phyloP scores from a whole-genome alignment of 768 basidiomycete genomes.

The Collybia nuda region DNA sequence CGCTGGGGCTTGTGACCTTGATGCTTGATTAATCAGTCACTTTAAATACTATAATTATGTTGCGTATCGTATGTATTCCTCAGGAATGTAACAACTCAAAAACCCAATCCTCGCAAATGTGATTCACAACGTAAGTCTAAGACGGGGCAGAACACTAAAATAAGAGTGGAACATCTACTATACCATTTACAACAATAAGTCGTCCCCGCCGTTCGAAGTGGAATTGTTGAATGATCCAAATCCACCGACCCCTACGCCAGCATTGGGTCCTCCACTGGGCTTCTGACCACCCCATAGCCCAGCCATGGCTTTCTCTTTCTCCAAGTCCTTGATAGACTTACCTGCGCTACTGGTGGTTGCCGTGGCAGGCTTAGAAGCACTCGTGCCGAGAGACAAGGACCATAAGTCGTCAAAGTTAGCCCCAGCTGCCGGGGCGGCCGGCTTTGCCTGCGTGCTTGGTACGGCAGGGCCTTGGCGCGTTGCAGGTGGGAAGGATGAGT shows the following conservation, averaged over 20 bases:
- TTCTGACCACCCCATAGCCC: conserved; percentile 70
- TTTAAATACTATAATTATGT: not conserved
- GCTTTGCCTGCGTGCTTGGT: conserved; percentile 31
- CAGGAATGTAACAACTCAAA: no score
- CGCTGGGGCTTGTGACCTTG: not conserved
- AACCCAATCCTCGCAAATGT: no score
- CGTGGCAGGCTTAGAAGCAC: conserved; percentile 35
- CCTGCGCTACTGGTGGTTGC: conserved; percentile 22
- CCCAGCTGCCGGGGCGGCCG: conserved; percentile 23
- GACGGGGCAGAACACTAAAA: not conserved
- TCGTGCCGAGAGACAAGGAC: conserved; percentile 71
- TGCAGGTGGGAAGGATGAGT: conserved; percentile 11
- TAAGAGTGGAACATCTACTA: not conserved
- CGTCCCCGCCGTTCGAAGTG: conserved; percentile 33
- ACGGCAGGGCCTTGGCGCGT: not conserved
- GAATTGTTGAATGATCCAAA: conserved; percentile 34
- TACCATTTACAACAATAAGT: conserved; percentile 36
- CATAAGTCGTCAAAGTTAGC: conserved; percentile 88
- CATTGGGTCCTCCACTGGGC: conserved; percentile 5
- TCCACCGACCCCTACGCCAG: conserved; percentile 2
- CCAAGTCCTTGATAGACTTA: conserved; percentile 88
- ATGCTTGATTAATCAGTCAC: not conserved
- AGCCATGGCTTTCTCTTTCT: conserved; percentile 82
- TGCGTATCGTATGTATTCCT: no score
- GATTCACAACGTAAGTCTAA: not conserved